phyloP scores from a whole-genome alignment of 768 basidiomycete species.

The Arthromyces matolae region DNA sequence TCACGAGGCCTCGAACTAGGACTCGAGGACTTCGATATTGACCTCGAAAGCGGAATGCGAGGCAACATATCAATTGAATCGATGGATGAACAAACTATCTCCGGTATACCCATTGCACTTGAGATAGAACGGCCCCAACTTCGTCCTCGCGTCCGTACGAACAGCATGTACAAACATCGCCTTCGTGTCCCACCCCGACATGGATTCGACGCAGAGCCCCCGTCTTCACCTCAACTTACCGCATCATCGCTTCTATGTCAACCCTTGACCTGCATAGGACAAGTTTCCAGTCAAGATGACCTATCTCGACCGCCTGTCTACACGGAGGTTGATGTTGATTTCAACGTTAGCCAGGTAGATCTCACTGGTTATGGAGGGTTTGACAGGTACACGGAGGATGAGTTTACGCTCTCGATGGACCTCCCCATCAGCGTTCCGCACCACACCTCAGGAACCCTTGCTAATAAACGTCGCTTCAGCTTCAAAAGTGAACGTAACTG shows the following conservation, averaged over 20 bases:
- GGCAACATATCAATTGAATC: slow-evolving; percentile 16
- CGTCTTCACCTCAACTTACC: slow-evolving; percentile 8
- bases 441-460: slow-evolving; percentile 6
- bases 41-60: slow-evolving; percentile 24
- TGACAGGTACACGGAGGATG: slow-evolving; percentile 26
- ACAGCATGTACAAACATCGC: slow-evolving; percentile 30
- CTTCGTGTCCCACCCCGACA: slow-evolving; percentile 15
- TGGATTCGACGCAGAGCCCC: not conserved
- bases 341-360: slow-evolving; percentile 19
- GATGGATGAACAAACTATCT: not conserved
- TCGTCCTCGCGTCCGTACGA: slow-evolving; percentile 30
- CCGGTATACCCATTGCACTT: slow-evolving; percentile 14
- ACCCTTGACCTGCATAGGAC: slow-evolving; percentile 8
- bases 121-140: slow-evolving; percentile 26
- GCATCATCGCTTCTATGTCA: slow-evolving; percentile 22
- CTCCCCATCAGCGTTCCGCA: slow-evolving; percentile 24
- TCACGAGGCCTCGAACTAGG: slow-evolving; percentile 31
- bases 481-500: slow-evolving; percentile 9
- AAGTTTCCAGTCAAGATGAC: slow-evolving; percentile 5
- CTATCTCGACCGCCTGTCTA: slow-evolving; percentile 13
- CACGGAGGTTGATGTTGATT: slow-evolving; percentile 20
- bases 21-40: slow-evolving; percentile 25
- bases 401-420: slow-evolving; percentile 46
- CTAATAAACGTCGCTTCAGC: slow-evolving; percentile 9
- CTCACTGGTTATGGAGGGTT: slow-evolving; percentile 15